Evolutionary conservation across 768 basidiomycete genomes (phyloP), one percentile per base, ranked within the genome.

Genomic region (Termitomyces bulborhizus): DNA sequence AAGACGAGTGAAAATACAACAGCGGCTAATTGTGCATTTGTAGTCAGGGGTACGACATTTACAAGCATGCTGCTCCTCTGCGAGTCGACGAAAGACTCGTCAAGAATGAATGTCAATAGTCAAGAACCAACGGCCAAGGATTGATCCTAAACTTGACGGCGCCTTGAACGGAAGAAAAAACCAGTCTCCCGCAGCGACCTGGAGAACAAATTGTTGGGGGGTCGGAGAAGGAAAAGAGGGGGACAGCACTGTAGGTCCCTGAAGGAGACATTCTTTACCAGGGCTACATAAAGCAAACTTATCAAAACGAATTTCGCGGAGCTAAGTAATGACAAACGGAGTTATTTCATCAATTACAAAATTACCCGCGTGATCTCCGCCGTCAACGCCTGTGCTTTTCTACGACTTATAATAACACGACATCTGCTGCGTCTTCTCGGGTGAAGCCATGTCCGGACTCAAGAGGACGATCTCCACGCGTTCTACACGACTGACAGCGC

Each of bases 1-100:
- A 87, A 85, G 34, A 76, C 63, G 43, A 88, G 65, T 3, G 74
- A 77, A 67, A 86, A 85, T 60, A 84, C 73, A 57, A 89, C 78
- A 41, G 78, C 76, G 12, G 83, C 77, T 32, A 76, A 61, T 41
- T 77, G 71, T 2, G 71, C 60, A 3, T 43, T 44, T 27, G 51
- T 51, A 13, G 44, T 29, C 26, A 27, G 37, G 21, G 62, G 62
- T 24, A 63, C 47, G 16, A 63, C 43, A 40, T 61, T 60, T 15
- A 63, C 53, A 9, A 63, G 60, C 62, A 63, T 63, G 6, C 27
- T 51, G 42, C 6, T 34, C 27, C 45, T 27, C 41, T 47, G 27
- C 39, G 46, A 51, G 24, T 41, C 29, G 44, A 44, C 16, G 51
- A 48, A n/a, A 37, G 46, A 36, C 55, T 55, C 42, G 54, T 26